phyloP scores from a whole-genome alignment of 192 early-diverging fungal species.

The Coemansia pectinata region DNA sequence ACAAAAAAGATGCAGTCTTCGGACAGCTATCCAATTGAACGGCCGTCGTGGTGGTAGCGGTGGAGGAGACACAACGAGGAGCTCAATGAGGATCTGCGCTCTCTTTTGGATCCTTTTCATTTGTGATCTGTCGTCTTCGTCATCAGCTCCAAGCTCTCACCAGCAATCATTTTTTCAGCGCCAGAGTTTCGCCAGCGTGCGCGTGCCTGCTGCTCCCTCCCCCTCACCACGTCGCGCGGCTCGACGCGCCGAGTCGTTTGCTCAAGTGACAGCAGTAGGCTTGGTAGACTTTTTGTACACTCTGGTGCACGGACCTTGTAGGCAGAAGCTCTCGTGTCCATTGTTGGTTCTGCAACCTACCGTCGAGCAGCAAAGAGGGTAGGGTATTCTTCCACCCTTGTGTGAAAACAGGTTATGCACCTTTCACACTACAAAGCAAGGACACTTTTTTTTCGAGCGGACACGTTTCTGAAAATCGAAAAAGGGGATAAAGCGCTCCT shows the following conservation, averaged over 20 bases:
- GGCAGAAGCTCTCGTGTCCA: neutral
- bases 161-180: neutral
- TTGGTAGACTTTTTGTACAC: too few species aligned
- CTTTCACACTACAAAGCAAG: too few species aligned
- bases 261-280: neutral
- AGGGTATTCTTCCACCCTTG: too few species aligned
- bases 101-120: neutral
- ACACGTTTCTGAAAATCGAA: too few species aligned
- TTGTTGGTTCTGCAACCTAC: too few species aligned
- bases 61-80: neutral
- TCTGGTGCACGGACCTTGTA: neutral
- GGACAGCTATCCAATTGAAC: neutral
- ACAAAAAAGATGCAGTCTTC: too few species aligned
- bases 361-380: too few species aligned
- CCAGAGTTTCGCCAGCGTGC: neutral
- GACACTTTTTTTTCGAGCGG: too few species aligned
- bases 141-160: neutral
- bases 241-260: constrained; percentile 2
- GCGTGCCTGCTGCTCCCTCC: neutral
- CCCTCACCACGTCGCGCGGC: neutral
- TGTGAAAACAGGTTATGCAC: too few species aligned
- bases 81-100: neutral
- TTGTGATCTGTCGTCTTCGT: neutral
- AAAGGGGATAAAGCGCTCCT: neutral
- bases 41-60: neutral